A percentile compares a stretch with the other conserved stretches of the same genome.
phyloP scores from a whole-genome alignment of 306 rosid species.

The Alnus glutinosa region DNA sequence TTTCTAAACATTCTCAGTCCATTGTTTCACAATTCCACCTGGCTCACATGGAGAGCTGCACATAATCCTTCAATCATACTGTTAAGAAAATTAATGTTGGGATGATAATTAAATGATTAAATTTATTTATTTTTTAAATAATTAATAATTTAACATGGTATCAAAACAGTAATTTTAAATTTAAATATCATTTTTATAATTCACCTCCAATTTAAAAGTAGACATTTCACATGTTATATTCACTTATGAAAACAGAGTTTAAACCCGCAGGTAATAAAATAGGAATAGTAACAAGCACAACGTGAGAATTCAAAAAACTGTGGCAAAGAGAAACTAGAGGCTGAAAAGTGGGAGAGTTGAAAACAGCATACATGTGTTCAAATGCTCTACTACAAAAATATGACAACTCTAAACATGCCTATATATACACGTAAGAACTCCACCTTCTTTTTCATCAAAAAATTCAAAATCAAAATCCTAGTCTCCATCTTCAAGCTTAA shows the following conservation, averaged over 20 bases:
- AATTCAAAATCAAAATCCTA: conserved; percentile 6
- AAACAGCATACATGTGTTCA: background rate
- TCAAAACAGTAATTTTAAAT: too few relatives aligned
- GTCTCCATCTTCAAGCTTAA: background rate
- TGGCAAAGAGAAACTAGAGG: conserved; percentile 4
- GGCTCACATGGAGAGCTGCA: background rate
- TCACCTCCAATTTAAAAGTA: too few relatives aligned
- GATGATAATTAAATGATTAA: too few relatives aligned
- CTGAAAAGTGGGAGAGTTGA: background rate
- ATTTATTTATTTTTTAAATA: too few relatives aligned
- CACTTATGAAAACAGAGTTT: too few relatives aligned
- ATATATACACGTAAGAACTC: background rate
- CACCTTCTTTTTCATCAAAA: background rate
- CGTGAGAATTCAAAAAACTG: background rate
- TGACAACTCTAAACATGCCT: background rate
- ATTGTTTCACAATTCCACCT: background rate
- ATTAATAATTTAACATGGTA: too few relatives aligned
- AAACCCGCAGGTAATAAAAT: too few relatives aligned
- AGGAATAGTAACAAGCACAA: too few relatives aligned
- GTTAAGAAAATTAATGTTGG: too few relatives aligned
- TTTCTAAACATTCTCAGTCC: background rate
- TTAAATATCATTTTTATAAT: too few relatives aligned
- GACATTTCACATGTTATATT: too few relatives aligned
- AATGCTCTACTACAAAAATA: background rate
- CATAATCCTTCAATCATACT: background rate